Evolutionary conservation across 805 yeast species (phyloP), one percentile per base, ranked within the genome.

Genomic region (Kuraishia ogatae): DNA sequence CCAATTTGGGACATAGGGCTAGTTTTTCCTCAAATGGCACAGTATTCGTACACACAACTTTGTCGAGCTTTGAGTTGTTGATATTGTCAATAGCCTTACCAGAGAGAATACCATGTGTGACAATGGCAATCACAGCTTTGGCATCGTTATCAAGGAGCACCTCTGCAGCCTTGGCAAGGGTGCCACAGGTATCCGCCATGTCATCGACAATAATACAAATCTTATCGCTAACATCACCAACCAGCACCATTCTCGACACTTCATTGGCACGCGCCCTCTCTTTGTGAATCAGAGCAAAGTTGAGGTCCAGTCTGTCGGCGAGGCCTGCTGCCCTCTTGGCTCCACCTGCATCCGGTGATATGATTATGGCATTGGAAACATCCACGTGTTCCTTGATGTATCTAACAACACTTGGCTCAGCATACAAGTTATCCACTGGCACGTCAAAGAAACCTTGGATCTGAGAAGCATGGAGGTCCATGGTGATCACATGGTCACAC

Each of bases 141-240:
- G 93, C 94, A 39, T 79, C 79, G 62, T 87, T 83, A 26, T 81
- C 84, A 57, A 87, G 66, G 55, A 88, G 73, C 15, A 85, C 81
- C 59, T 88, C 93, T 22, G 91, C 89, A 46, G 94, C 94, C 70
- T 87, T 88, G 54, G 85, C 88, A 59, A 88, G 72, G 20, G 96
- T 88, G 59, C 94, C 96, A 72, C 96, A 88, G 21, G 96, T 88
- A 67, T 88, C 96, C 50, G 94, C 94, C 91, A 88, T 88, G 69
- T 88, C 96, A 71, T 88, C 96, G 50, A 88, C 89, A 62, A 88
- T 81, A 55, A 88, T 75, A 73, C 94, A 88, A 52, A 83, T 76
- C 69, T 87, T 87, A 57, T 81, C 85, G 2, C 84, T 72, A 43
- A 88, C 96, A 71, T 88, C 94, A 65, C 96, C 96, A 53, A 88